Evolutionary conservation across 352 stramenopile genomes (phyloP), one percentile per base, ranked within the genome.

Genomic region (Stramenopiles sp.): DNA sequence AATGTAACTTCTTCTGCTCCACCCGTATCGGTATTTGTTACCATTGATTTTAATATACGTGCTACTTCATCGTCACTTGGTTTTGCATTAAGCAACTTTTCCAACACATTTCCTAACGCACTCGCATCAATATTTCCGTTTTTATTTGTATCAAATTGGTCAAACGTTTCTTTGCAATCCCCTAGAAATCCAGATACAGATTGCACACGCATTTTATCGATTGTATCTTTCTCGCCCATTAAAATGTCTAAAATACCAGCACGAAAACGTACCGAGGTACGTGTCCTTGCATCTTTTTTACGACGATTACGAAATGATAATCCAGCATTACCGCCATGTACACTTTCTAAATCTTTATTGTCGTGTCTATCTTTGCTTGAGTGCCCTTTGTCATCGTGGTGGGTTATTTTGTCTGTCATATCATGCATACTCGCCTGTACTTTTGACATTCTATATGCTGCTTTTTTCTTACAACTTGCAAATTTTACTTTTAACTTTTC

Each of bases 121-220:
- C 87, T 80, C 7, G 78, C 79, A 82, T 90, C 84, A 53, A 90
- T 85, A 0, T 81, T 31, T n/a, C 85, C 86, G 78, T 89, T 85
- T 30, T 85, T 82, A 82, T 88, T 83, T 7, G 81, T 80, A 78
- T 90, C 86, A 65, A 90, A 81, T 65, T 88, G 77, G 32, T 81
- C 81, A 80, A 91, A 91, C 1, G 89, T 87, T 73, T 84, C 82
- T 77, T 88, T 82, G 27, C 86, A 85, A 82, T 91, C 86, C 38
- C 87, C 87, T 6, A 82, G 63, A 80, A 91, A 85, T 79, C 87
- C 86, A 30, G 83, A 74, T 0, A 91, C 86, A 76, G 90, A 88
- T 30, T 82, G 84, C 0, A 88, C 76, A 32, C 85, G 86, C 1
- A 81, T 83, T 30, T 81, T 86, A 0, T 89, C 84, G 13, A 13